Conservation (phyloP, 1,284 basidiomycete species). For the Fomitopsis schrenkii region DNA sequence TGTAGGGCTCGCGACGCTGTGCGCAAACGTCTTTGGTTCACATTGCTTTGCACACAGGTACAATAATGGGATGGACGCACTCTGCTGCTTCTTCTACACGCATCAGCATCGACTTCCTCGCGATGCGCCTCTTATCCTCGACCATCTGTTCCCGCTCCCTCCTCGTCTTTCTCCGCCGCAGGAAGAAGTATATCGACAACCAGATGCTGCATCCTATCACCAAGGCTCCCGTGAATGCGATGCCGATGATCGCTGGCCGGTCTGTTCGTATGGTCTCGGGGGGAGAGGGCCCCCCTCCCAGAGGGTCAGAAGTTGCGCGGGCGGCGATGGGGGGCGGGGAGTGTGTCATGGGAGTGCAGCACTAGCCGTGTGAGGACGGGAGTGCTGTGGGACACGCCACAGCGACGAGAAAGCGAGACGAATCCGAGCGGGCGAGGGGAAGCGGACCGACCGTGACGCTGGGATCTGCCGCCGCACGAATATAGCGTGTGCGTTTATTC, state of each 20-base stretch:
- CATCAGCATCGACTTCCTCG: background rate
- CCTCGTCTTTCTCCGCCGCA: conserved; percentile 31
- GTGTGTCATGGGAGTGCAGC: background rate
- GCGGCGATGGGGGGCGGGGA: background rate
- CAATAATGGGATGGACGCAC: background rate
- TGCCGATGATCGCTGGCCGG: conserved; percentile 35
- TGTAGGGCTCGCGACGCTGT: background rate
- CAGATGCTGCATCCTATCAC: conserved; percentile 35
- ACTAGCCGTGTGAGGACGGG: background rate
- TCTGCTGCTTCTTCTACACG: background rate
- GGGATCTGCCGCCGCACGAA: background rate
- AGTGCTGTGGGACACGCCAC: background rate
- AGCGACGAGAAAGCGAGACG: background rate
- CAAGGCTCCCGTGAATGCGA: conserved; percentile 40
- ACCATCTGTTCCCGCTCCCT: conserved; percentile 29
- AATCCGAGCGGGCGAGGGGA: background rate
- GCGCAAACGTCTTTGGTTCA: background rate
- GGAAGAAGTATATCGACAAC: conserved; percentile 34
- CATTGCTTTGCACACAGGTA: background rate
- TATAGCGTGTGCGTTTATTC: background rate
- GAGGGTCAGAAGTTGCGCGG: background rate
- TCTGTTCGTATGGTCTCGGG: background rate
- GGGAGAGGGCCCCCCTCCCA: background rate
- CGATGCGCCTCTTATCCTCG: conserved; percentile 5
- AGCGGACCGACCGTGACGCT: background rate